Evolutionary conservation across 805 yeast genomes (phyloP).

Genomic region (Wickerhamomyces chambardii): DNA sequence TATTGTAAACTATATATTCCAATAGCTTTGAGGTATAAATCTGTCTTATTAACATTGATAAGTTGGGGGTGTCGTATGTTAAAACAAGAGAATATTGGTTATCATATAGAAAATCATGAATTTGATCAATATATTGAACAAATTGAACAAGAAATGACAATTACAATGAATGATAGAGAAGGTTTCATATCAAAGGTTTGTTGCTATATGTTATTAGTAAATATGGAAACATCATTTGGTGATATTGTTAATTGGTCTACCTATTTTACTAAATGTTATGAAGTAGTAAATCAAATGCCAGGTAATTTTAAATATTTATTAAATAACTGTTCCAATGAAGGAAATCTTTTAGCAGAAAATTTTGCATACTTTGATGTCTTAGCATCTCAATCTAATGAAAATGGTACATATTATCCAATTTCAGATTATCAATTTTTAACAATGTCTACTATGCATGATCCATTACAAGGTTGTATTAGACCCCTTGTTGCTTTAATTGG

Average conservation of each 20-base stretch:
- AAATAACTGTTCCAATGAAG: constrained; percentile 7
- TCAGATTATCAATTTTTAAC: constrained; percentile 10
- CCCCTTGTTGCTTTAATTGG: constrained; percentile 15
- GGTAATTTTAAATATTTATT: constrained; percentile 8
- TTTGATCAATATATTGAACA: neutral
- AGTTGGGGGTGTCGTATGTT: constrained; percentile 40
- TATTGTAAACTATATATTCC: constrained; percentile 35
- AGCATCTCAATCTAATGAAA: constrained; percentile 16
- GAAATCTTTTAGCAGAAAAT: constrained; percentile 15
- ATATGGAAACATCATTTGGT: constrained; percentile 15
- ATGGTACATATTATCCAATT: constrained; percentile 18
- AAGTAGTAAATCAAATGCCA: constrained; percentile 13
- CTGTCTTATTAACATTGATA: constrained; percentile 35
- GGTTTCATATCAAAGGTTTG: constrained; percentile 8
- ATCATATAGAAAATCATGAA: constrained; percentile 10
- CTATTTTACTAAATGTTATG: constrained; percentile 10
- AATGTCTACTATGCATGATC: constrained; percentile 8
- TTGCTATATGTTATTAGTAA: constrained; percentile 11
- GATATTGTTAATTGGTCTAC: constrained; percentile 13
- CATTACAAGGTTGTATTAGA: constrained; percentile 18
- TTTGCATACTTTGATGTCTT: constrained; percentile 14
- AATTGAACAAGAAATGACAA: neutral
- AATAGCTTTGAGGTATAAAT: constrained; percentile 31
- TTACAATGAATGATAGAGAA: constrained; percentile 9
- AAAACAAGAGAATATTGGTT: constrained; percentile 3